phyloP scores from a whole-genome alignment of 345 rosid genomes.

The Trapa bicornis region DNA sequence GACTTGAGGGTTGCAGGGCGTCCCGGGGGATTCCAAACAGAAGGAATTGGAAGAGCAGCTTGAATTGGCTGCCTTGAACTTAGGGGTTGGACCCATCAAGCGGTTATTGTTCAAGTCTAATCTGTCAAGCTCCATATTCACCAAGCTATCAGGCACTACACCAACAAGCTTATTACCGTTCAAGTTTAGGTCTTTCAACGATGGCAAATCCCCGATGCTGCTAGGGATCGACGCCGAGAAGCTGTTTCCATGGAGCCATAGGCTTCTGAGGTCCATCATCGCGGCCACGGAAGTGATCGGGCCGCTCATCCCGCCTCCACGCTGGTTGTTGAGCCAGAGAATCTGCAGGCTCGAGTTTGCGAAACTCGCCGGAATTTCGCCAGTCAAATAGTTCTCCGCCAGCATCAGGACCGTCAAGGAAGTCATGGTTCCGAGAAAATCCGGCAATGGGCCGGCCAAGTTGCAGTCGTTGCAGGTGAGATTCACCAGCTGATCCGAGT shows the following conservation, averaged over 20 bases:
- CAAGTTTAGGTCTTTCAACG: slow-evolving; percentile 46
- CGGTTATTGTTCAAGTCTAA: slow-evolving; percentile 55
- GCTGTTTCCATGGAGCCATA: slow-evolving; percentile 74
- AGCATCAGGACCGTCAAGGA: slow-evolving; percentile 44
- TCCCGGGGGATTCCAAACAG: slow-evolving; percentile 35
- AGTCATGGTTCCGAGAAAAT: slow-evolving; percentile 39
- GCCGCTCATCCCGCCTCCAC: slow-evolving; percentile 36
- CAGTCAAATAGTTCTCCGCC: slow-evolving; percentile 38
- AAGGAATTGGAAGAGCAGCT: slow-evolving; percentile 35
- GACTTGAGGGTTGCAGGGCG: slow-evolving; percentile 44
- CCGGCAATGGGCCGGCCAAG: slow-evolving; percentile 54
- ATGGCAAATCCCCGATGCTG: slow-evolving; percentile 36
- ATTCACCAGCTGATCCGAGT: slow-evolving; percentile 41
- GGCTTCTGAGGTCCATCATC: slow-evolving; percentile 34
- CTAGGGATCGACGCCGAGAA: slow-evolving; percentile 59
- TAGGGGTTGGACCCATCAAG: slow-evolving; percentile 64
- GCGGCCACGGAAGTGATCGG: slow-evolving; percentile 43
- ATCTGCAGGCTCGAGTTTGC: slow-evolving; percentile 27
- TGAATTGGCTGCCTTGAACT: slow-evolving; percentile 30
- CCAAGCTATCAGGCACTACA: slow-evolving; percentile 42
- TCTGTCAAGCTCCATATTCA: slow-evolving; percentile 28
- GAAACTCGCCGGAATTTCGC: slow-evolving; percentile 47
- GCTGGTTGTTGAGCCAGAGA: slow-evolving; percentile 61
- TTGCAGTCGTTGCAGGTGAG: slow-evolving; percentile 52
- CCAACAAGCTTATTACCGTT: slow-evolving; percentile 51